Evolutionary conservation across 768 basidiomycete genomes (phyloP).

Genomic region (Austroboletus festivus): DNA sequence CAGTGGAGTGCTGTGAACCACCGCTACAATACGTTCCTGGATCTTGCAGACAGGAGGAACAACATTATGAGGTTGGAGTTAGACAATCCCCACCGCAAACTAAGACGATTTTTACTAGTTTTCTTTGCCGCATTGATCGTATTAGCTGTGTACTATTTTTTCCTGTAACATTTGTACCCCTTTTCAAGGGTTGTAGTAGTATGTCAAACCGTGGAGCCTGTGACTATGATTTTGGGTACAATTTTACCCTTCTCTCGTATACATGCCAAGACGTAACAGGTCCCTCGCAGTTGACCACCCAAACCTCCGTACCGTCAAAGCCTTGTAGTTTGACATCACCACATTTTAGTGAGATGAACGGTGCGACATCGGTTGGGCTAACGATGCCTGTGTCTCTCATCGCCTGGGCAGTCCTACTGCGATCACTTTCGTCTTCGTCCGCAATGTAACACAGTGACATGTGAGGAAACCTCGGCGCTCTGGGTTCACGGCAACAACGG

Average conservation of each 20-base stretch:
- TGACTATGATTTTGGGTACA: not conserved
- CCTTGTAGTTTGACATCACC: slow-evolving; percentile 35
- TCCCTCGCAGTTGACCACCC: slow-evolving; percentile 59
- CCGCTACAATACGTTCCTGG: slow-evolving; percentile 25
- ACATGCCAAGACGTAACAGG: slow-evolving; percentile 58
- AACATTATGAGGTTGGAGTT: slow-evolving; percentile 18
- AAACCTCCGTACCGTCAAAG: slow-evolving; percentile 50
- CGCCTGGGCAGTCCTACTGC: slow-evolving; percentile 44
- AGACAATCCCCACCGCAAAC: not conserved
- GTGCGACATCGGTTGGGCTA: slow-evolving; percentile 22
- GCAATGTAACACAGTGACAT: slow-evolving; percentile 72
- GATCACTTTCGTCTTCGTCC: slow-evolving; percentile 58
- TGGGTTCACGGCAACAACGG: slow-evolving; percentile 36
- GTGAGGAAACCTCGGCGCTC: slow-evolving; percentile 65
- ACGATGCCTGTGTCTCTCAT: slow-evolving; percentile 39
- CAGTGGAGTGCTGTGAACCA: slow-evolving; percentile 27
- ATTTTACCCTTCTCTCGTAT: slow-evolving; percentile 35
- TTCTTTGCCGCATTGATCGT: slow-evolving; percentile 6
- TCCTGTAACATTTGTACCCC: not conserved
- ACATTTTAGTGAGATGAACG: slow-evolving; percentile 25
- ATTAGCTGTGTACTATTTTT: not conserved
- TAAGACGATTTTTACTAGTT: slow-evolving; percentile 4
- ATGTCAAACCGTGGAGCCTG: no score
- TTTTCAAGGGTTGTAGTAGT: no score
- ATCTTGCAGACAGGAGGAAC: slow-evolving; percentile 21